Percentiles rank a stretch among this genome's conserved stretches.
Evolutionary conservation across 1,284 basidiomycete genomes (phyloP).

Genomic region (Marasmius sp.): DNA sequence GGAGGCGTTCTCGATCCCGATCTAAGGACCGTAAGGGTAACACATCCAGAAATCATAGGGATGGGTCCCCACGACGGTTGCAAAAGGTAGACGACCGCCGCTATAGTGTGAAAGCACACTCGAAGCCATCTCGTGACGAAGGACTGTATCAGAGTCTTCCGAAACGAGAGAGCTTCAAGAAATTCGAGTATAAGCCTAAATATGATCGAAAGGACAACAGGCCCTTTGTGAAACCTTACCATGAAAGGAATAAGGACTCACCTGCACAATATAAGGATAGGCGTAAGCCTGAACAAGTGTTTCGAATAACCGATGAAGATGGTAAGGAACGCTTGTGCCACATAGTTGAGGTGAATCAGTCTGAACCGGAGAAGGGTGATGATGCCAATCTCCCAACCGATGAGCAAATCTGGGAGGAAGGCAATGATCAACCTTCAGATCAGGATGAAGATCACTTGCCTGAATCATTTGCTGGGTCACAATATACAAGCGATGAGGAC

Average conservation of each 20-base stretch:
- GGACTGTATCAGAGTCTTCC: not conserved
- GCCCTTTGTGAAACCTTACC: not conserved
- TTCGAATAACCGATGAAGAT: conserved; percentile 2
- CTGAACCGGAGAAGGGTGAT: not conserved
- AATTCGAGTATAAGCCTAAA: not conserved
- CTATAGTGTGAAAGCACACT: conserved; percentile 2
- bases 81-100: not conserved
- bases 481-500: conserved; percentile 4
- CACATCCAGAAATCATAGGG: not conserved
- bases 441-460: not conserved
- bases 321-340: not conserved
- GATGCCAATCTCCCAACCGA: not conserved
- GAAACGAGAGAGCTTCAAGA: not conserved
- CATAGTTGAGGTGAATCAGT: not conserved
- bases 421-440: not conserved
- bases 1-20: not conserved
- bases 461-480: conserved; percentile 13
- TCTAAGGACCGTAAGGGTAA: not conserved
- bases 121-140: not conserved
- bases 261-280: not conserved
- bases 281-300: not conserved
- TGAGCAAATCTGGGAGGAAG: not conserved
- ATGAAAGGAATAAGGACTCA: not conserved
- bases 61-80: not conserved
- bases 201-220: not conserved